These are phyloP conservation scores for Aspergillus alliaceus DNA, from an alignment of 2,329 filamentous ascomycete genomes.

Conservation along the genomic window DNA sequence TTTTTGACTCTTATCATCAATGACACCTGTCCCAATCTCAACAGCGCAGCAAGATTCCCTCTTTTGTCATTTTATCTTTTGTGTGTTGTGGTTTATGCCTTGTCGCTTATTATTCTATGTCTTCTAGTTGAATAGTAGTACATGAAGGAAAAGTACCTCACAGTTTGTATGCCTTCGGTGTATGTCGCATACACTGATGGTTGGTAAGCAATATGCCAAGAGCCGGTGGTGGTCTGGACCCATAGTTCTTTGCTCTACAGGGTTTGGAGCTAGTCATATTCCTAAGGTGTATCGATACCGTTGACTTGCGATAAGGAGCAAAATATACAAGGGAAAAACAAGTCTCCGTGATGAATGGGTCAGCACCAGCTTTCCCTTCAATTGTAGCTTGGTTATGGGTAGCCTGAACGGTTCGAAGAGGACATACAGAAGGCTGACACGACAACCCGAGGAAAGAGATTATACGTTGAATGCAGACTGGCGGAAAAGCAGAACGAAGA, in stretches of 20 bases:
- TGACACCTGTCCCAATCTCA: constrained; percentile 35
- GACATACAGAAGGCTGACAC: constrained; percentile 14
- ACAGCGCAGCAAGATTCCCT: constrained; percentile 44
- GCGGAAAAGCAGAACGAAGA: constrained; percentile 10
- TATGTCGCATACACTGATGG: neutral
- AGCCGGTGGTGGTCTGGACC: neutral
- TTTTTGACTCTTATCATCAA: constrained; percentile 23
- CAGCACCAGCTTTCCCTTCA: constrained; percentile 16
- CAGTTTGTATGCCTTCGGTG: neutral
- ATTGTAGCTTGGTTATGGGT: constrained; percentile 9
- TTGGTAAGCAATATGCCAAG: neutral
- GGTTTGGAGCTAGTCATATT: neutral
- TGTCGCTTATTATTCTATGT: constrained; percentile 27
- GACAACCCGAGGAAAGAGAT: constrained; percentile 11
- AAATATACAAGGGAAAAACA: neutral
- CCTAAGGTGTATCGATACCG: too few relatives aligned
- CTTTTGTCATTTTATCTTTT: constrained; percentile 34
- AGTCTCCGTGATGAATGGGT: neutral
- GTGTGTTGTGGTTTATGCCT: constrained; percentile 27
- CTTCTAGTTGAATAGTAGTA: constrained; percentile 32
- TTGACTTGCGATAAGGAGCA: too few relatives aligned
- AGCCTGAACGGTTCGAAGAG: neutral
- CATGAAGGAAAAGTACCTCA: constrained; percentile 25
- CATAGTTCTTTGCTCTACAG: too few relatives aligned
- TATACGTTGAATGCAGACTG: constrained; percentile 12